phyloP scores from a whole-genome alignment of 768 basidiomycete genomes.

The Suillus sp. region DNA sequence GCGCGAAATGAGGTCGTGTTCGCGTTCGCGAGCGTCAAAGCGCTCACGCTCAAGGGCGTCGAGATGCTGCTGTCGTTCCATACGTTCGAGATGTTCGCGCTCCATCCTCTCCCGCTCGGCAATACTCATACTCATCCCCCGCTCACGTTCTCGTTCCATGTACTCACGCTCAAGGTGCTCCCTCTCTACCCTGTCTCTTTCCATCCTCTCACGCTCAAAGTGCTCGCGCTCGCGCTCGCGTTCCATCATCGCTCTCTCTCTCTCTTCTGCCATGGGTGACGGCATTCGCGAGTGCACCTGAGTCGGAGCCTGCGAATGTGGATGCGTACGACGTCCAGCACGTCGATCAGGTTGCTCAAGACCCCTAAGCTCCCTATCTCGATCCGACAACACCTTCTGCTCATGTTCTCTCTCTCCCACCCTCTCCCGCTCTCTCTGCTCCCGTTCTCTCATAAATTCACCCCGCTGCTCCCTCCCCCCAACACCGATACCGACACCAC shows the following conservation, averaged over 20 bases:
- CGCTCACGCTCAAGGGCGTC: constrained; percentile 35
- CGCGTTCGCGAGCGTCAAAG: constrained; percentile 15
- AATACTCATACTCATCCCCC: constrained; percentile 2
- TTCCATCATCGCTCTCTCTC: constrained; percentile 23
- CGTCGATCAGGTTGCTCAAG: constrained; percentile 8
- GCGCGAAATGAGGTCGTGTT: constrained; percentile 4
- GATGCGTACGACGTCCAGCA: background rate
- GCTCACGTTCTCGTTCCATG: constrained; percentile 30
- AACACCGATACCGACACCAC: background rate
- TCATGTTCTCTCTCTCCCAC: constrained; percentile 34
- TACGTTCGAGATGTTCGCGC: constrained; percentile 31
- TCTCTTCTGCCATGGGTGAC: constrained; percentile 20
- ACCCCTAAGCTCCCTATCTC: constrained; percentile 21
- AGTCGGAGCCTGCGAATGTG: constrained; percentile 4
- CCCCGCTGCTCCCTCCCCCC: constrained; percentile 31
- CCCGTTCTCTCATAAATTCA: constrained; percentile 37
- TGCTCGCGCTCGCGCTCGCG: constrained; percentile 30
- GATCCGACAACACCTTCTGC: constrained; percentile 27
- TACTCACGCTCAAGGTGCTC: constrained; percentile 34
- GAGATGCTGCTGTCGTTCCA: constrained; percentile 31
- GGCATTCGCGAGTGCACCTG: background rate
- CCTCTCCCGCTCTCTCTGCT: constrained; percentile 31
- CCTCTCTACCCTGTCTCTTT: constrained; percentile 36
- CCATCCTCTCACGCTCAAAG: constrained; percentile 31
- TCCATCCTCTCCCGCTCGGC: constrained; percentile 24